Evolutionary conservation across 2,329 filamentous ascomycete genomes (phyloP).

Genomic region (Botrytis galanthina): DNA sequence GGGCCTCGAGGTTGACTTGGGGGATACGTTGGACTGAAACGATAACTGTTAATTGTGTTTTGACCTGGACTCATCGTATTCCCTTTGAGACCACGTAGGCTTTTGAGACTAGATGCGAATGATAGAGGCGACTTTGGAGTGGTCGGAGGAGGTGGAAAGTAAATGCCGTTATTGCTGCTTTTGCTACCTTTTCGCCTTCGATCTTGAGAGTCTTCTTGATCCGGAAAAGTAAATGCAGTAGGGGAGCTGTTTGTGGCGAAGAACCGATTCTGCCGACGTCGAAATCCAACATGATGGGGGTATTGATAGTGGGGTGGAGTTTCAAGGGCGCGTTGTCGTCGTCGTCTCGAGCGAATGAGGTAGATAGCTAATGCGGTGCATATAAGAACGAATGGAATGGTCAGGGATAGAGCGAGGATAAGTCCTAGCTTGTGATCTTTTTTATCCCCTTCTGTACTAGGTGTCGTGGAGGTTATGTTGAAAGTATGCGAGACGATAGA

Average conservation of each 20-base stretch:
- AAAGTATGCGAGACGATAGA: conserved; percentile 12
- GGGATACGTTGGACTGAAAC: neutral
- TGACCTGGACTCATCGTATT: neutral
- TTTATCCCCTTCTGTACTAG: neutral
- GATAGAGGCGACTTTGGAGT: conserved; percentile 10
- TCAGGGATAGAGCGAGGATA: conserved; percentile 16
- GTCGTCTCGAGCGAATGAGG: conserved; percentile 10
- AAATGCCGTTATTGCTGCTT: neutral
- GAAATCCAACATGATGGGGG: conserved; percentile 15
- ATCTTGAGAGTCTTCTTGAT: neutral
- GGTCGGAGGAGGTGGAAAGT: conserved; percentile 17
- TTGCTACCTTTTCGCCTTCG: neutral
- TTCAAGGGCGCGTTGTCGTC: neutral
- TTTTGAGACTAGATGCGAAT: conserved; percentile 4
- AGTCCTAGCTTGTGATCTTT: conserved; percentile 15
- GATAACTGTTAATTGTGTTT: neutral
- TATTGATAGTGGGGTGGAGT: conserved; percentile 13
- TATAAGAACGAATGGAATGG: conserved; percentile 16
- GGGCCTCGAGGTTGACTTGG: neutral
- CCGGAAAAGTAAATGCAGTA: neutral
- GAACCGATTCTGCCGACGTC: neutral
- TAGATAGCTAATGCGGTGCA: conserved; percentile 11
- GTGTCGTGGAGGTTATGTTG: conserved; percentile 6
- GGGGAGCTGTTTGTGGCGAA: conserved; percentile 1
- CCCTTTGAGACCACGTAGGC: neutral